These are phyloP conservation scores for Penicillium waksmanii DNA, from an alignment of 495 filamentous ascomycete genomes.

Conservation along the genomic window DNA sequence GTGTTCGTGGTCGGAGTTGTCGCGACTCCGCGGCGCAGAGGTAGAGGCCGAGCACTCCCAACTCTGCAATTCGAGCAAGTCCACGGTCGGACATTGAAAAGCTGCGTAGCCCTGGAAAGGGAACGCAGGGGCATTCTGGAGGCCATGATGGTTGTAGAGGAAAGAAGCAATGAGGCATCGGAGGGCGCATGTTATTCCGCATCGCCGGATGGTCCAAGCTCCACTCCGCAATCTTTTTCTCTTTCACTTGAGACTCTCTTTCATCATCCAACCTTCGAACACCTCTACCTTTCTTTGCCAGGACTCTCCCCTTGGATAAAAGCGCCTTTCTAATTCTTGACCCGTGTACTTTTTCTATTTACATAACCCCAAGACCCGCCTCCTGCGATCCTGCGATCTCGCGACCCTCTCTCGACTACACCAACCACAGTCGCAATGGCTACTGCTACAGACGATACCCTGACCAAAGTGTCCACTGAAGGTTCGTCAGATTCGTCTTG, in stretches of 20 bases:
- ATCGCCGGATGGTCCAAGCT: conserved; percentile 49
- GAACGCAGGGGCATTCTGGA: conserved; percentile 35
- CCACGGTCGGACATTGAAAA: conserved; percentile 35
- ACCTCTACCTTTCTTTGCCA: not conserved
- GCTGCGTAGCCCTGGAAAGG: conserved; percentile 37
- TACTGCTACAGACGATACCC: conserved; percentile 41
- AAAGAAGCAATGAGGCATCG: conserved; percentile 5
- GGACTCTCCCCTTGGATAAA: not conserved
- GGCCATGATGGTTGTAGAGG: conserved; percentile 32
- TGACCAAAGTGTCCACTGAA: conserved; percentile 54
- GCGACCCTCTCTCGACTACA: not conserved
- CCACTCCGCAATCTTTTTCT: conserved; percentile 30
- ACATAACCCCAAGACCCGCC: not conserved
- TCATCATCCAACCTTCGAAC: not conserved
- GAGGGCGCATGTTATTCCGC: conserved; percentile 30
- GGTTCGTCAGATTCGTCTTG: conserved; percentile 31
- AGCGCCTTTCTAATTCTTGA: not conserved
- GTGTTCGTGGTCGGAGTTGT: conserved; percentile 29
- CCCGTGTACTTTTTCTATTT: not conserved
- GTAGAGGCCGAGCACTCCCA: conserved; percentile 19
- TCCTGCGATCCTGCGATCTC: too few species aligned
- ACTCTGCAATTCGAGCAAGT: conserved; percentile 36
- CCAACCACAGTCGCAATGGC: conserved; percentile 37
- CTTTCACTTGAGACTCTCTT: not conserved
- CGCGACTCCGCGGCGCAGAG: conserved; percentile 38